phyloP scores from a whole-genome alignment of 768 basidiomycete genomes.

The Neoboletus magnificus region DNA sequence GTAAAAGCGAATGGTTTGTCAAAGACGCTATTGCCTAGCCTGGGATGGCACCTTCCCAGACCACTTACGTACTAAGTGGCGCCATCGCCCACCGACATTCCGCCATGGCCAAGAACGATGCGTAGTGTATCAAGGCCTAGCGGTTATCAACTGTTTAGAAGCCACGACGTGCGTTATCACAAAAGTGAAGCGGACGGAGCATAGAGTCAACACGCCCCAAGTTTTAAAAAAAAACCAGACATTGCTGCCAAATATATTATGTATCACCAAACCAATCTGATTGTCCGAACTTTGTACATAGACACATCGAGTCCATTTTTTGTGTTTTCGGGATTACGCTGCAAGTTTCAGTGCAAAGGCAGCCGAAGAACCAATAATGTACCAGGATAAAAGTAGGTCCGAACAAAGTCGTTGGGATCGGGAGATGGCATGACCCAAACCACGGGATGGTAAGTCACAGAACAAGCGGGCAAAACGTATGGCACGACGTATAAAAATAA shows the following conservation, averaged over 20 bases:
- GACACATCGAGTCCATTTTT: slow-evolving; percentile 86
- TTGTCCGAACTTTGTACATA: slow-evolving; percentile 50
- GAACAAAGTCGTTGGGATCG: background rate
- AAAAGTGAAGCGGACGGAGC: background rate
- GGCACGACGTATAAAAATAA: slow-evolving; percentile 25
- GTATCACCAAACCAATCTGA: background rate
- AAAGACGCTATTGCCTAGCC: background rate
- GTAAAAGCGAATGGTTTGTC: background rate
- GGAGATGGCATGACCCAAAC: background rate
- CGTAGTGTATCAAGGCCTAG: background rate
- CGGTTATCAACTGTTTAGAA: background rate
- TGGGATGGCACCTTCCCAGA: background rate
- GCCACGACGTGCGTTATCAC: background rate
- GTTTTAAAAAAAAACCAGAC: background rate
- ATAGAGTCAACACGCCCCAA: too few species aligned
- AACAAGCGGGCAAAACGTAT: slow-evolving; percentile 6
- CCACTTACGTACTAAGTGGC: slow-evolving; percentile 12
- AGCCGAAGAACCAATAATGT: slow-evolving; percentile 11
- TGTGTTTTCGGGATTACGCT: slow-evolving; percentile 42
- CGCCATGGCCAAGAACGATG: background rate
- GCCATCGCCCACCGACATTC: background rate
- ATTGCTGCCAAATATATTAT: background rate
- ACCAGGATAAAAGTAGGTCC: slow-evolving; percentile 10
- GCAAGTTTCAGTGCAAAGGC: slow-evolving; percentile 5
- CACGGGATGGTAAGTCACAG: slow-evolving; percentile 1